Conservation (phyloP, 345 rosid species). For the Linum lewisii region DNA sequence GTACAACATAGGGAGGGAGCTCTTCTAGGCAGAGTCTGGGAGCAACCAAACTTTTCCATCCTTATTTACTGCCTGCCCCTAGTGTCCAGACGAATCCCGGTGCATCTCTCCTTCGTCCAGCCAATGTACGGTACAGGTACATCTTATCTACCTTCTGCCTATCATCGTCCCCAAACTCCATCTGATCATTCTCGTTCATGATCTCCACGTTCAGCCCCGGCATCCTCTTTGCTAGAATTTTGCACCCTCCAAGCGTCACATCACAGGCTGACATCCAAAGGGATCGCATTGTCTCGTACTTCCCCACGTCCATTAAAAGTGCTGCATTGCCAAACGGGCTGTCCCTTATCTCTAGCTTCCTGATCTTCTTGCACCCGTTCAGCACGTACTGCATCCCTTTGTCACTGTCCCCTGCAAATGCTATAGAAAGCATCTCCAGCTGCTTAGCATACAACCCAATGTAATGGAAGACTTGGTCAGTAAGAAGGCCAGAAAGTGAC, state of each 20-base stretch:
- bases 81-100: constrained; percentile 63
- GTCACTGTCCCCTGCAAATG: constrained; percentile 85
- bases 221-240: constrained; percentile 51
- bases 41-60: too few species aligned
- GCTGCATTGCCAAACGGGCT: constrained; percentile 81
- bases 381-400: constrained; percentile 75
- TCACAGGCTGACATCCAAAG: constrained; percentile 99
- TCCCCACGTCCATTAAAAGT: constrained; percentile 66
- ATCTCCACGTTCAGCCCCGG: constrained; percentile 83
- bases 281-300: constrained; percentile 99
- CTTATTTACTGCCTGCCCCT: too few species aligned
- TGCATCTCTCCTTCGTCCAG: constrained; percentile 65
- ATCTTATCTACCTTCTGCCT: constrained; percentile 56
- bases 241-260: constrained; percentile 88
- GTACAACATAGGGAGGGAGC: too few species aligned
- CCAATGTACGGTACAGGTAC: constrained; percentile 80
- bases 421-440: constrained; percentile 92
- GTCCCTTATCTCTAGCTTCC: constrained; percentile 85
- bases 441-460: constrained; percentile 75
- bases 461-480: constrained; percentile 75
- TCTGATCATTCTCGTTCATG: constrained; percentile 48
- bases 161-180: constrained; percentile 27
- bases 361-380: constrained; percentile 81
- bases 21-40: too few species aligned
- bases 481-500: constrained; percentile 68